Evolutionary conservation across 768 basidiomycete species (phyloP).

Genomic region (Calocybe cyanea): DNA sequence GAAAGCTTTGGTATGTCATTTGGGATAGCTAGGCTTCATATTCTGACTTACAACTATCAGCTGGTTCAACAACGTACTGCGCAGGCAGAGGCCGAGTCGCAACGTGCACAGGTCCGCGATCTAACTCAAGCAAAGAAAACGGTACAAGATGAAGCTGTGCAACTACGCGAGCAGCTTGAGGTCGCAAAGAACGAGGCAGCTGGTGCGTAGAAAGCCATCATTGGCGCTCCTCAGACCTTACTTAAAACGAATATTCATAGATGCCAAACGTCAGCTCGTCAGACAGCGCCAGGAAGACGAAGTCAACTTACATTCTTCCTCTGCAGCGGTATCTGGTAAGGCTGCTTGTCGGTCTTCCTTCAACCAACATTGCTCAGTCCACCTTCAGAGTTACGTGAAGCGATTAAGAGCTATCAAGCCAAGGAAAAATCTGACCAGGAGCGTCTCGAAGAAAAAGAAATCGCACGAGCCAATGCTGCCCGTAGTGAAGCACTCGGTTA

Average conservation of each 20-base stretch:
- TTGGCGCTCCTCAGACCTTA: neutral
- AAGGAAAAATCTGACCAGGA: slow-evolving; percentile 57
- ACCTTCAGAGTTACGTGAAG: slow-evolving; percentile 54
- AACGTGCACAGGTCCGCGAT: slow-evolving; percentile 61
- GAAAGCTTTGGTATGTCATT: slow-evolving; percentile 56
- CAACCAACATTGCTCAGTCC: neutral
- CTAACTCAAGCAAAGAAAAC: slow-evolving; percentile 52
- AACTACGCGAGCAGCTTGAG: slow-evolving; percentile 56
- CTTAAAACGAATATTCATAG: slow-evolving; percentile 27
- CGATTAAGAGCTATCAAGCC: slow-evolving; percentile 60
- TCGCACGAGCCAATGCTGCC: slow-evolving; percentile 60
- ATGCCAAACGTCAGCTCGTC: slow-evolving; percentile 55
- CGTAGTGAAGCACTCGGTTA: slow-evolving; percentile 62
- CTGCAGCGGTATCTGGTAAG: slow-evolving; percentile 56
- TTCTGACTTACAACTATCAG: slow-evolving; percentile 27
- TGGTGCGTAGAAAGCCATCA: slow-evolving; percentile 32
- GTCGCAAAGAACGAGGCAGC: slow-evolving; percentile 54
- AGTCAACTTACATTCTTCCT: slow-evolving; percentile 52
- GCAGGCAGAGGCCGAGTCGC: slow-evolving; percentile 62
- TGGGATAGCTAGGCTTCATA: neutral
- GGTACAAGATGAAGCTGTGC: slow-evolving; percentile 49
- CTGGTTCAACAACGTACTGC: slow-evolving; percentile 61
- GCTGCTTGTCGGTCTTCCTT: neutral
- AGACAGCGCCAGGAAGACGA: slow-evolving; percentile 61
- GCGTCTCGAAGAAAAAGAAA: slow-evolving; percentile 64